Base-by-base conservation (phyloP, 345 rosid genomes). In the Salix viminalis region DNA sequence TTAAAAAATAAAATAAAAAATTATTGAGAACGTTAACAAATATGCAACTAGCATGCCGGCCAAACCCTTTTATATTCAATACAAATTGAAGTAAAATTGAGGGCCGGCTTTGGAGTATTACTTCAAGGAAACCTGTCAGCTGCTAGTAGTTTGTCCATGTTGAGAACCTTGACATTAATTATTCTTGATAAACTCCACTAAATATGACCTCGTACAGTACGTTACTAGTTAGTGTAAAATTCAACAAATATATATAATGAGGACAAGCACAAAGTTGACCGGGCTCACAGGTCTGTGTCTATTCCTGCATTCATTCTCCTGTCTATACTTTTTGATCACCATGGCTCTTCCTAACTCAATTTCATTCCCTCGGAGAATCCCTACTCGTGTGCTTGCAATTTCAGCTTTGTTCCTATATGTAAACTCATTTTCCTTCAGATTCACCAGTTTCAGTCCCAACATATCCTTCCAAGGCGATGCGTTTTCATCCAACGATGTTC, bases 391-490 rank as follows among this genome's bases (percentile, higher is more conserved):
- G 19, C 9, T 60, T 36, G 5, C 58, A n/a, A 36, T 75, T 30
- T 23, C 46, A 68, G 46, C 77, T 30, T 28, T 66, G 70, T 61
- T 69, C 21, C 48, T 79, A 11, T 12, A 67, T 48, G 88, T 81
- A 56, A 68, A 21, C 23, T 80, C 86, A 21, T 19, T 87, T n/a
- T 86, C 79, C 37, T 83, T 89, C 71, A 83, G 74, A 67, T 86
- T 86, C 72, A 18, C 86, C n/a, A 67, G 42, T 24, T 89, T 89
- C 83, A 50, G 14, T 56, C 73, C 86, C 4, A 86, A 83, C 70
- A 81, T 89, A 46, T 5, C 46, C 11, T 79, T 87, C 68, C 78
- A 87, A 74, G 86, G 89, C 1, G 88, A 89, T 18, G 79, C 92
- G 14, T 79, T 82, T 46, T 0, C 77, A 2, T 82, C 87, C 19